Base-by-base conservation (phyloP, 129 eudicot genomes). In the Helichrysum umbraculigerum region DNA sequence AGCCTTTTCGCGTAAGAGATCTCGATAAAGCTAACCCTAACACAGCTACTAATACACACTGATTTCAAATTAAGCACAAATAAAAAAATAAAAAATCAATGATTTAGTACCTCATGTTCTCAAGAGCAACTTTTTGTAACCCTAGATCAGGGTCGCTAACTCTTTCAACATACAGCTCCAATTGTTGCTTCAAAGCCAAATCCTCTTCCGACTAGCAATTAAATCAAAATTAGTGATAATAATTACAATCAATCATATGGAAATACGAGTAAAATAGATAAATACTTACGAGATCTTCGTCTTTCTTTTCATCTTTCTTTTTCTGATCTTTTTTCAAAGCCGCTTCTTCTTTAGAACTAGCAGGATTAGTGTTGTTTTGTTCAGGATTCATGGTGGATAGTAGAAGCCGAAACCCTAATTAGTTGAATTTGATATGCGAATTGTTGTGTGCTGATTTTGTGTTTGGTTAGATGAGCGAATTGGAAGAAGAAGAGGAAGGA, bases 261-360 rank as follows among this genome's bases (percentile, higher is more conserved):
- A 78, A 37, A 9, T 58, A 15, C 37, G 20, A 17, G 22, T 37
- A 14, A 57, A 64, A 0, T 5, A 71, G 70, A 59, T 56, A 4
- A 66, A 30, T 44, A 72, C 85, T 84, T 85, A 93, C 96, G 16
- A 93, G 95, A 90, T 93, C 96, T 64, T 93, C 96, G 30, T 93
- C 94, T 68, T 92, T 90, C 90, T 92, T 92, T 7, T 90, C 96
- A n/a, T 88, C 92, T 79, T 92, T 90, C 89, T 92, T 92, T 79
- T 92, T 92, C 5, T 88, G 83, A 73, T 92, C 96, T 68, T 89
- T 91, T 0, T 90, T 88, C 51, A 67, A 37, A 12, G 82, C 22
- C 54, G 92, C 79, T 67, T 83, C 94, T 15, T 85, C 89, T 33
- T 66, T 66, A 73, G 87, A 70, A 73, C 81, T 65, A 63, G 84